phyloP scores from a whole-genome alignment of 2,329 filamentous ascomycete species.

The Sclerotiophoma versabilis region DNA sequence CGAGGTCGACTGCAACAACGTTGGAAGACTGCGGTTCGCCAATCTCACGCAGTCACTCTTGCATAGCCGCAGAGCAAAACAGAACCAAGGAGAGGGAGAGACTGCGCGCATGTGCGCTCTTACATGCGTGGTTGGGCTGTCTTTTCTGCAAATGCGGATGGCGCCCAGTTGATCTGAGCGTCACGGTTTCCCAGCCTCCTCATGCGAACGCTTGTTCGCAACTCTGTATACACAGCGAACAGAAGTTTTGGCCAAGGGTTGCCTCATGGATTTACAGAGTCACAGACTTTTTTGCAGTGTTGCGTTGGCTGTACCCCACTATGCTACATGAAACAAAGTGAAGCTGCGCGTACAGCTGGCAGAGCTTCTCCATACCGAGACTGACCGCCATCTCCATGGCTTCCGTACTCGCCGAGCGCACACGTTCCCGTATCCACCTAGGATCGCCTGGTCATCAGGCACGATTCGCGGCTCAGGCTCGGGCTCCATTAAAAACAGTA shows the following conservation, averaged over 20 bases:
- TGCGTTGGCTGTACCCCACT: conserved; percentile 18
- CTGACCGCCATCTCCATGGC: conserved; percentile 19
- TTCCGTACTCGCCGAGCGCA: conserved; percentile 13
- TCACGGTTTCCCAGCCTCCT: conserved; percentile 18
- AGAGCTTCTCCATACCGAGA: conserved; percentile 15
- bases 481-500: conserved; percentile 16
- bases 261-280: conserved; percentile 1
- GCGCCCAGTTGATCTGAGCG: conserved; percentile 27
- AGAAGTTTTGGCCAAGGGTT: conserved; percentile 8
- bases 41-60: conserved; percentile 16
- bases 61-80: conserved; percentile 16
- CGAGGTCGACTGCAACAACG: conserved; percentile 10
- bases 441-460: conserved; percentile 20
- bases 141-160: conserved; percentile 27
- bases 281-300: conserved; percentile 5
- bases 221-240: conserved; percentile 7
- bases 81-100: conserved; percentile 8
- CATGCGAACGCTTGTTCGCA: conserved; percentile 17
- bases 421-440: conserved; percentile 19
- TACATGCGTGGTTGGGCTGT: conserved; percentile 39
- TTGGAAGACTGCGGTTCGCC: conserved; percentile 9
- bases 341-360: conserved; percentile 21
- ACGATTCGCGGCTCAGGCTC: conserved; percentile 17
- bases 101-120: conserved; percentile 28
- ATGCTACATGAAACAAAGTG: conserved; percentile 8